Conservation (phyloP, 805 yeast species). For the Yarrowia divulgata region DNA sequence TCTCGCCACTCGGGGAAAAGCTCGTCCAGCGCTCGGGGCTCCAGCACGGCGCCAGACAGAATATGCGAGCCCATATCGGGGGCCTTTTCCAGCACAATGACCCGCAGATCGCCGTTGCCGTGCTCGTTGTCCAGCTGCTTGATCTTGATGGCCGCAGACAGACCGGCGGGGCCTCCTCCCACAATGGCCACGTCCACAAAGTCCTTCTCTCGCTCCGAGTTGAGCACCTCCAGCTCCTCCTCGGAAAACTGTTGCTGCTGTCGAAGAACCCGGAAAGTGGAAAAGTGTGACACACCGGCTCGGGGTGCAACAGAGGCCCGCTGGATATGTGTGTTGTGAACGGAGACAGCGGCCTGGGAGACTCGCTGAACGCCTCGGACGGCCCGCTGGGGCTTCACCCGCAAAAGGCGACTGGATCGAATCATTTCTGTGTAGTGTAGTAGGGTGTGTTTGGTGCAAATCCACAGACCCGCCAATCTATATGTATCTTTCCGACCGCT, state of each 20-base stretch:
- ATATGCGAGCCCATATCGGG: slow-evolving; percentile 92
- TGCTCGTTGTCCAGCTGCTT: slow-evolving; percentile 80
- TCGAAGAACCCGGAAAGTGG: slow-evolving; percentile 9
- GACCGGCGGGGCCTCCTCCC: slow-evolving; percentile 98
- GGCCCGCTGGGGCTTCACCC: slow-evolving; percentile 10
- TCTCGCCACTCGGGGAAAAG: slow-evolving; percentile 70
- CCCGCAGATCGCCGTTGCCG: slow-evolving; percentile 74
- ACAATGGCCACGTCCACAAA: slow-evolving; percentile 93
- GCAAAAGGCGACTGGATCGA: slow-evolving; percentile 32
- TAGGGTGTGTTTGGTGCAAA: neutral
- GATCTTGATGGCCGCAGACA: slow-evolving; percentile 88
- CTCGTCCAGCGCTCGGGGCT: slow-evolving; percentile 87
- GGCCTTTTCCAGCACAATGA: slow-evolving; percentile 90
- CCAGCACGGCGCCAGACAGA: slow-evolving; percentile 92
- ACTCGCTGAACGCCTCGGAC: neutral
- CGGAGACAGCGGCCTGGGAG: neutral
- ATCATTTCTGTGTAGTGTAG: slow-evolving; percentile 3
- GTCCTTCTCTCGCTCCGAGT: slow-evolving; percentile 78
- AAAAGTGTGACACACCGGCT: neutral
- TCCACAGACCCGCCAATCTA: neutral
- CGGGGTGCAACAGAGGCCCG: neutral
- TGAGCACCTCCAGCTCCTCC: slow-evolving; percentile 38
- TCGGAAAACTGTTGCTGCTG: slow-evolving; percentile 26
- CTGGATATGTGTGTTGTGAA: neutral
- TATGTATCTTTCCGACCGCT: neutral